Percentiles rank a stretch among this genome's conserved stretches.
phyloP scores from a whole-genome alignment of 495 filamentous ascomycete species.

The Neurospora cerealis region DNA sequence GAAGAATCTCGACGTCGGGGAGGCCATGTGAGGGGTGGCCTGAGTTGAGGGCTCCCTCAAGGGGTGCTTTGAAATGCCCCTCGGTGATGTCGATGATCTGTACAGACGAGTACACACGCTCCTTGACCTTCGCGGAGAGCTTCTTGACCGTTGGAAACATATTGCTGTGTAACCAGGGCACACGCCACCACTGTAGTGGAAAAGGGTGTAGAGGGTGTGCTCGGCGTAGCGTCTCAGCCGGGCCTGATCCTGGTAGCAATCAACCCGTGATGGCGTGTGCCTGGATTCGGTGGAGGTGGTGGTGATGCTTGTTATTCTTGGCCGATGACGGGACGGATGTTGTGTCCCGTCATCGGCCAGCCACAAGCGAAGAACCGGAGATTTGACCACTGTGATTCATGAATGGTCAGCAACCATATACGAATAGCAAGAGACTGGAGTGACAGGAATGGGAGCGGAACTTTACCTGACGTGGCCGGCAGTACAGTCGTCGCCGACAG shows the following conservation, averaged over 20 bases:
- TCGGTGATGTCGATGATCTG: slow-evolving; percentile 28
- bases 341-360: background rate
- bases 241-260: no score
- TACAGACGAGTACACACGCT: slow-evolving; percentile 24
- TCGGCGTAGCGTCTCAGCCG: slow-evolving; percentile 72
- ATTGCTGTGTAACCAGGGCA: background rate
- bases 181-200: slow-evolving; percentile 60
- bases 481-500: background rate
- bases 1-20: slow-evolving; percentile 61
- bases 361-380: background rate
- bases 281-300: background rate
- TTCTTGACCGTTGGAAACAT: background rate
- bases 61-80: slow-evolving; percentile 11
- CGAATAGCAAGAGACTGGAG: background rate
- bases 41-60: slow-evolving; percentile 13
- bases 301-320: background rate
- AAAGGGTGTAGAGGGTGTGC: slow-evolving; percentile 75
- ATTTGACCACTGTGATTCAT: background rate
- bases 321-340: background rate
- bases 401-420: background rate
- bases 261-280: slow-evolving; percentile 19
- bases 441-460: background rate
- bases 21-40: slow-evolving; percentile 22
- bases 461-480: background rate
- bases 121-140: background rate